These are phyloP conservation scores for Lachancea mirantina DNA, from an alignment of 805 yeast genomes.

Conservation along the genomic window DNA sequence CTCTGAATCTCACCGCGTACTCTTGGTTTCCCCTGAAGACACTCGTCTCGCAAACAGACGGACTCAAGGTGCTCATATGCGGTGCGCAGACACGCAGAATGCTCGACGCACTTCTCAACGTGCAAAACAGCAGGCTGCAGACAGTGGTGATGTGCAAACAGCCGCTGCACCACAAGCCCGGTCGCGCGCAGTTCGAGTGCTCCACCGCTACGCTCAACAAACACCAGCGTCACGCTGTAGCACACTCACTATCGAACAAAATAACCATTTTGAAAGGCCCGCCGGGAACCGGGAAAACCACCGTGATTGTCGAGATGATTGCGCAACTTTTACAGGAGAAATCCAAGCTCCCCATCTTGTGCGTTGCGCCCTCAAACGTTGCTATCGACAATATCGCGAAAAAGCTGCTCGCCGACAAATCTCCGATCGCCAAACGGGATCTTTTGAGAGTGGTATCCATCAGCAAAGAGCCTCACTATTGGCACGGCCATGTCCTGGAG, in stretches of 20 bases:
- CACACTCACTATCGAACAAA: conserved; percentile 38
- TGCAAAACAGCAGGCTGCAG: too few relatives aligned
- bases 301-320: conserved; percentile 50
- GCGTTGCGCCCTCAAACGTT: conserved; percentile 59
- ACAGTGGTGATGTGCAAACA: too few relatives aligned
- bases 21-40: too few relatives aligned
- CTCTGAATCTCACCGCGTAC: too few relatives aligned
- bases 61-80: too few relatives aligned
- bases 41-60: too few relatives aligned
- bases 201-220: conserved; percentile 40
- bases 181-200: too few relatives aligned
- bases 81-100: too few relatives aligned
- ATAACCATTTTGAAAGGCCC: conserved; percentile 59
- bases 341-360: conserved; percentile 48
- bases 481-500: neutral
- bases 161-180: too few relatives aligned
- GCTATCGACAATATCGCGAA: conserved; percentile 57
- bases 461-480: neutral
- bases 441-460: neutral
- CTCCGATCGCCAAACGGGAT: conserved; percentile 36
- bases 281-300: conserved; percentile 68
- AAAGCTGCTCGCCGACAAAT: conserved; percentile 37
- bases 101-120: too few relatives aligned
- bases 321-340: conserved; percentile 43
- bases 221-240: conserved; percentile 43